Percentiles rank a stretch among this genome's conserved stretches.
phyloP scores from a whole-genome alignment of 2,329 filamentous ascomycete species.

The Penicillium sp. region DNA sequence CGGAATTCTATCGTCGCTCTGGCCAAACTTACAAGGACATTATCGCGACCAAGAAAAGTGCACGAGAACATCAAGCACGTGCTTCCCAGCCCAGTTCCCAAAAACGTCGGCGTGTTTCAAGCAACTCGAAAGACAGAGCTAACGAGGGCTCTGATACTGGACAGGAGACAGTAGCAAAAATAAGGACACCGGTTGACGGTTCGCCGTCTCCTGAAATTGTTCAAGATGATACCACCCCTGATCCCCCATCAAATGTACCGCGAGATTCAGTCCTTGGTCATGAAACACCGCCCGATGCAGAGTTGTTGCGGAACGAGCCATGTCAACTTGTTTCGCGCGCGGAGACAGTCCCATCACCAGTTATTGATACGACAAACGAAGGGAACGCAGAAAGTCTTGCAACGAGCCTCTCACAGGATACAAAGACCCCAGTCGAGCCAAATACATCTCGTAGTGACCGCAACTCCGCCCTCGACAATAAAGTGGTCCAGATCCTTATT shows the following conservation, averaged over 20 bases:
- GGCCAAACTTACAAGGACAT: constrained; percentile 54
- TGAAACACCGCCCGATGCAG: background rate
- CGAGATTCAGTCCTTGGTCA: background rate
- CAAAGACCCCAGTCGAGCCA: background rate
- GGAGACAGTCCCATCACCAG: background rate
- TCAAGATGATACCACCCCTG: background rate
- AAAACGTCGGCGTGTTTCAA: constrained; percentile 34
- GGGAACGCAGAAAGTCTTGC: background rate
- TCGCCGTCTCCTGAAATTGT: background rate
- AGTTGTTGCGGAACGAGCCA: background rate
- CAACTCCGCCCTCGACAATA: constrained; percentile 43
- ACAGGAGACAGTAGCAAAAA: background rate
- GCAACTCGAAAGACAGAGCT: background rate
- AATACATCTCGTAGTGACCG: background rate
- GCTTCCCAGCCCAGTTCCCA: constrained; percentile 11
- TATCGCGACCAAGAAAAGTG: constrained; percentile 46
- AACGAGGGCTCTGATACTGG: background rate
- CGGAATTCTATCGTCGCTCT: constrained; percentile 56
- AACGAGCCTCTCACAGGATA: background rate
- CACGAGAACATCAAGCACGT: constrained; percentile 33
- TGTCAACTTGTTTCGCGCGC: background rate
- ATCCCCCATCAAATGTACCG: background rate
- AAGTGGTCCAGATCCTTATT: constrained; percentile 68
- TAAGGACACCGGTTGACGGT: background rate
- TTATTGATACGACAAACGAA: background rate